Base-by-base conservation (phyloP, 345 rosid genomes). In the Melaleuca alternifolia region DNA sequence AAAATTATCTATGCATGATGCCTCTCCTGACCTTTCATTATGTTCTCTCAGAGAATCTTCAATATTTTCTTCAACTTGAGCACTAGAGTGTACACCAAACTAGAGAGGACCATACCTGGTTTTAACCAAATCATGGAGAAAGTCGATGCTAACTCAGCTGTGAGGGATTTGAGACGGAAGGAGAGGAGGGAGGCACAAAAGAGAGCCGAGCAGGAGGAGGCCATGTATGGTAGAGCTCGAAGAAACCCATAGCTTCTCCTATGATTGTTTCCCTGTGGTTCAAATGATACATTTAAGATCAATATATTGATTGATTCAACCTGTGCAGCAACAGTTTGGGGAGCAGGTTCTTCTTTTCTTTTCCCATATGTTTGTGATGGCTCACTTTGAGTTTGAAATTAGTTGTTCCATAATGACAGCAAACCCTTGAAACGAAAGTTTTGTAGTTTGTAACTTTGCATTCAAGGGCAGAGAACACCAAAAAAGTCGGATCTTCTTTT, bases 91-190 rank as follows among this genome's bases (percentile, higher is more conserved):
- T 89, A 75, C 79, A 44, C 84, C 84, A 90, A 90, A 88, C 88
- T 94, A 85, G 87, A 87, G 54, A 84, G 82, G 76, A 89, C 94
- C 52, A 20, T 95, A 83, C 97, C 98, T 30, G 99, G 98, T 85
- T 93, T 95, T 54, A 30, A 59, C 84, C 84, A 59, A 71, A 54
- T 94, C 87, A 85, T 94, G 94, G 92, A 93, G 54, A 93, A 92
- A 90, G 94, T 94, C 33, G 85, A 87, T 3, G 90, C 89, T 62
- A 95, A 95, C 41, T 56, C 86, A 20, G 89, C 65, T 10, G 84
- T 81, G 33, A 91, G 92, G 82, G 84, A 87, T 11, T 93, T 90
- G 51, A 86, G 83, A 81, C 91, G 90, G 76, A 87, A 86, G 89
- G 89, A 86, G 86, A 88, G 56, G 89, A 92, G 90, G 84, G 92